These are phyloP conservation scores for Chrysoporthe deuterocubensis DNA, from an alignment of 2,329 filamentous ascomycete species.

Conservation along the genomic window DNA sequence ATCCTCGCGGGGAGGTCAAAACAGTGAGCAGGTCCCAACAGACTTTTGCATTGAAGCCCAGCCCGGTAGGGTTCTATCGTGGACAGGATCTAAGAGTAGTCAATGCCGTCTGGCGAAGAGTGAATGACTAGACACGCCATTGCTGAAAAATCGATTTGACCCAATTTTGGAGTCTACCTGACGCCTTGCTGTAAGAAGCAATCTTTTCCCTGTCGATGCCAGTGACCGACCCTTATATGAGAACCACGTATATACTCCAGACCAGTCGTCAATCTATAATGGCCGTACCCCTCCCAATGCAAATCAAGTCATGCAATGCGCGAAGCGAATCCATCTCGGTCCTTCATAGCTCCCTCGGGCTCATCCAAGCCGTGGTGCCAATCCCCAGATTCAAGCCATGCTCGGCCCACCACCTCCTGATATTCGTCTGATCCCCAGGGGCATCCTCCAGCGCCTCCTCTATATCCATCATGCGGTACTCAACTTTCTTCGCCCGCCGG, in stretches of 20 bases:
- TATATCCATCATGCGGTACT: constrained; percentile 94
- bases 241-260: neutral
- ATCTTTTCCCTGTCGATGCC: neutral
- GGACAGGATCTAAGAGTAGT: too few relatives aligned
- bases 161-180: constrained; percentile 21
- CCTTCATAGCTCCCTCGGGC: constrained; percentile 68
- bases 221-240: constrained; percentile 4
- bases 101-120: neutral
- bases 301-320: neutral
- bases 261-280: neutral
- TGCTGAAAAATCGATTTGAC: neutral
- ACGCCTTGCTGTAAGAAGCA: constrained; percentile 26
- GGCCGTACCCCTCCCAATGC: neutral
- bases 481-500: constrained; percentile 69
- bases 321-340: neutral
- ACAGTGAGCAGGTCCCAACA: neutral
- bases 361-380: constrained; percentile 89
- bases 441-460: constrained; percentile 93
- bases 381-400: constrained; percentile 83
- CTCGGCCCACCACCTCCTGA: constrained; percentile 84
- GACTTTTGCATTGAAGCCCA: neutral
- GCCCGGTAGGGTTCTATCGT: neutral
- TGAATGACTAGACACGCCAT: neutral
- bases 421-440: constrained; percentile 69
- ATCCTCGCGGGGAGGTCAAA: neutral